Evolutionary conservation across 192 early-diverging fungal genomes (phyloP).

Genomic region (Backusella sp.): DNA sequence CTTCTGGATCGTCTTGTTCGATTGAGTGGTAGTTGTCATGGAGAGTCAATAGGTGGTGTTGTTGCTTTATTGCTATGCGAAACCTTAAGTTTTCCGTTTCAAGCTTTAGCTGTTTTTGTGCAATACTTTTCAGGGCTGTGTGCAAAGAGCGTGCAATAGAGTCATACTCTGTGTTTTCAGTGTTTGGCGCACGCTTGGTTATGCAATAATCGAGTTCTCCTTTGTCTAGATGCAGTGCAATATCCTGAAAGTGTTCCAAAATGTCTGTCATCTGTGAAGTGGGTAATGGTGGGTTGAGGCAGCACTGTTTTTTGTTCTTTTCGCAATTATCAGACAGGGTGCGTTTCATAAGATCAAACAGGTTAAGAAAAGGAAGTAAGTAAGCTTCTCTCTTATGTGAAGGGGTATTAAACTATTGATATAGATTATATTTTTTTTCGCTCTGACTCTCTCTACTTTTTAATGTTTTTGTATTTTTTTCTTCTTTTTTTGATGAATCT

Average conservation of each 20-base stretch:
- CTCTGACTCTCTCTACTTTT: conserved; percentile 1
- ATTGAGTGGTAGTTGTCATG: background rate
- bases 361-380: conserved; percentile 8
- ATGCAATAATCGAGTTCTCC: conserved; percentile 29
- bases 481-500: background rate
- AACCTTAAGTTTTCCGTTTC: conserved; percentile 26
- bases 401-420: background rate
- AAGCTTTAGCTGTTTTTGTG: conserved; percentile 15
- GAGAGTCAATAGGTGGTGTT: conserved; percentile 16
- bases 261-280: background rate
- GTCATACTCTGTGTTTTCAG: conserved; percentile 10
- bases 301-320: conserved; percentile 5
- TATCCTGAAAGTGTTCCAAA: conserved; percentile 18
- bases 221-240: conserved; percentile 22
- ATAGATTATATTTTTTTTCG: background rate
- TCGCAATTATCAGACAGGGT: conserved; percentile 14
- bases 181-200: background rate
- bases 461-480: background rate
- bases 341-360: conserved; percentile 28
- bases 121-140: conserved; percentile 12
- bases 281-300: background rate
- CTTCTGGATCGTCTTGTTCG: background rate
- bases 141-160: background rate
- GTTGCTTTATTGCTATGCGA: conserved; percentile 23
- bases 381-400: background rate